These are phyloP conservation scores for Nicotiana knightiana DNA, from an alignment of 257 asterid species.

Conservation along the genomic window DNA sequence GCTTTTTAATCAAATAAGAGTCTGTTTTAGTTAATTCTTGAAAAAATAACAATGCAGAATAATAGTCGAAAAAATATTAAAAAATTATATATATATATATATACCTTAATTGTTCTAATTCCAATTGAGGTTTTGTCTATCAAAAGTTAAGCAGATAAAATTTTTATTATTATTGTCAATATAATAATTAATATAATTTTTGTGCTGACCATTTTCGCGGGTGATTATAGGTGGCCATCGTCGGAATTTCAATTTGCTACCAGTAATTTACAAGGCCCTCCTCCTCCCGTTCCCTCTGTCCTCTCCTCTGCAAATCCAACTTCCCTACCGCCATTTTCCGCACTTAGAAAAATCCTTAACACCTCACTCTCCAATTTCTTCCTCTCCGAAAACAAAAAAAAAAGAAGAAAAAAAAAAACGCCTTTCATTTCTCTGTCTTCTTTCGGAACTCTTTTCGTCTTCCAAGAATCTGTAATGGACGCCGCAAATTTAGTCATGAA, in stretches of 20 bases:
- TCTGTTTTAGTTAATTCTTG: too few species aligned
- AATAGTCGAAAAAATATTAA: too few species aligned
- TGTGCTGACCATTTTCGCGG: neutral
- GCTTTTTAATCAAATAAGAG: too few species aligned
- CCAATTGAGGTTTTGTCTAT: too few species aligned
- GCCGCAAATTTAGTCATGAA: conserved; percentile 35
- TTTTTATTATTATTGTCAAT: too few species aligned
- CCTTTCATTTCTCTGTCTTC: neutral
- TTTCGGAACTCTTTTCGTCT: neutral
- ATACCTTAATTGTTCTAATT: too few species aligned
- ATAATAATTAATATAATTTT: neutral
- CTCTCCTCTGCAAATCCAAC: neutral
- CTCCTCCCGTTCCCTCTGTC: neutral
- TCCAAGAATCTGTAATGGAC: conserved; percentile 32
- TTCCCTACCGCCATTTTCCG: neutral
- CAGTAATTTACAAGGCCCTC: neutral
- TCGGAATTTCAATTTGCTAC: neutral
- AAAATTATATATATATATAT: too few species aligned
- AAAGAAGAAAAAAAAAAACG: neutral
- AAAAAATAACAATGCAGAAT: too few species aligned
- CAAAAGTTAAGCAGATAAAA: too few species aligned
- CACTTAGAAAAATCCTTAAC: neutral
- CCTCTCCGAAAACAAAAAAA: neutral
- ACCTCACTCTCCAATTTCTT: neutral
- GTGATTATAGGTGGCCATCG: neutral